Base-by-base conservation (phyloP, 148 eudicot genomes). In the Chenopodium formosanum region DNA sequence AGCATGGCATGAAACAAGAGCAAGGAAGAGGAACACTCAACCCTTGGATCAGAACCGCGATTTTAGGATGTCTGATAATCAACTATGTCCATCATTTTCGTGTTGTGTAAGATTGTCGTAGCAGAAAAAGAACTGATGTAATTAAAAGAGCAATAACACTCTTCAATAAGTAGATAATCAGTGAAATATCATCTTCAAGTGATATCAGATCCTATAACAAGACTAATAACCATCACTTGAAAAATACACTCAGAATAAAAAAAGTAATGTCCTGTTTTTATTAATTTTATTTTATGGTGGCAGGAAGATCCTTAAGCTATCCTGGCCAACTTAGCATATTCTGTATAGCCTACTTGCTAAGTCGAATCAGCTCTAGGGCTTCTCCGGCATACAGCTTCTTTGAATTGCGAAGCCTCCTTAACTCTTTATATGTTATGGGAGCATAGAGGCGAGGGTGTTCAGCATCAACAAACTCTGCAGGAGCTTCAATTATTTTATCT, bases 401-500 rank as follows among this genome's bases (percentile, higher is more conserved):
- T 13, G 83, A 74, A 56, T 78, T 6, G 48, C 94, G 85, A 75
- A 90, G 82, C 68, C 71, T 72, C 78, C 94, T 83, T 71, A 77
- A 87, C 75, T 88, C 88, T 82, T 85, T 84, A 80, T 86, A 92
- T 2, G 89, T 84, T 79, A 91, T 78, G 23, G 92, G 87, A 22
- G 77, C 50, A 74, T 81, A 92, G 17, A 87, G 78, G 40, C 87
- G 91, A 46, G 92, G 94, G 81, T 90, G 88, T 69, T 82, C 87
- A 34, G 83, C 60, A 77, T 88, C 86, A 16, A 91, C 80, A 9
- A 90, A 76, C 79, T 85, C 89, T 0, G 86, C 70, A 5, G 89
- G 91, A 1, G 90, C 84, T 84, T 92, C 94, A 5, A 89, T 76
- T n/a, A 75, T 32, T 53, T 47, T 82, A 67, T 81, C 90, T 70